Evolutionary conservation across 2,329 filamentous ascomycete species (phyloP).

Genomic region (Epichloe scottii): DNA sequence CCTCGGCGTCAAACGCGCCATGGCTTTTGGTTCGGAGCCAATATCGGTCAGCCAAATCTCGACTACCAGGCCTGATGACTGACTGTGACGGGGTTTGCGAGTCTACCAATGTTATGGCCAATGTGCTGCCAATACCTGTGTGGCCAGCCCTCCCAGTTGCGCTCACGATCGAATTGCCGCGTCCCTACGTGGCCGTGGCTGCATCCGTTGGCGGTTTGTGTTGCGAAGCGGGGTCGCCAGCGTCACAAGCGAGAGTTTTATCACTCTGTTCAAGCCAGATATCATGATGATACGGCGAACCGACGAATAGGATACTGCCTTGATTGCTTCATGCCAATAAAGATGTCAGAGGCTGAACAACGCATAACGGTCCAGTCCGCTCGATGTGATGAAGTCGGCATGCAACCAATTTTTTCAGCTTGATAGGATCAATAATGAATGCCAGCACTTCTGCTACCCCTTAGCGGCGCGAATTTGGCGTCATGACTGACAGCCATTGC

Average conservation of each 20-base stretch:
- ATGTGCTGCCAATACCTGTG: background rate
- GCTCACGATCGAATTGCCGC: background rate
- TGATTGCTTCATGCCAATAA: background rate
- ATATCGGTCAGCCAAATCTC: background rate
- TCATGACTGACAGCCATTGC: background rate
- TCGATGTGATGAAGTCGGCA: background rate
- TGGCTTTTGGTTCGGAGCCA: background rate
- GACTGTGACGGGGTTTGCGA: background rate
- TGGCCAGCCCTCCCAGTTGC: background rate
- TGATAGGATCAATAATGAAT: background rate
- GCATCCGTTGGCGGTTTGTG: background rate
- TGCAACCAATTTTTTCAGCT: background rate
- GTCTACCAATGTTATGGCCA: background rate
- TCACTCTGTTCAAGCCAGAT: background rate
- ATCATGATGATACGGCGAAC: background rate
- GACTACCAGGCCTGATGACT: no score
- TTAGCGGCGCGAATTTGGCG: no score
- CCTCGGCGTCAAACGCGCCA: background rate
- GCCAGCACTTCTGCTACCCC: no score
- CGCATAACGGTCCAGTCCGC: background rate
- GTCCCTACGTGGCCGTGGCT: background rate
- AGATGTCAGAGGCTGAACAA: background rate
- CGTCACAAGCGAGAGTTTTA: background rate
- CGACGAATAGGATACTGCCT: background rate
- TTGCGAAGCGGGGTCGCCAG: background rate